phyloP scores from a whole-genome alignment of 331 rosid genomes.

The Spiraea crenata region DNA sequence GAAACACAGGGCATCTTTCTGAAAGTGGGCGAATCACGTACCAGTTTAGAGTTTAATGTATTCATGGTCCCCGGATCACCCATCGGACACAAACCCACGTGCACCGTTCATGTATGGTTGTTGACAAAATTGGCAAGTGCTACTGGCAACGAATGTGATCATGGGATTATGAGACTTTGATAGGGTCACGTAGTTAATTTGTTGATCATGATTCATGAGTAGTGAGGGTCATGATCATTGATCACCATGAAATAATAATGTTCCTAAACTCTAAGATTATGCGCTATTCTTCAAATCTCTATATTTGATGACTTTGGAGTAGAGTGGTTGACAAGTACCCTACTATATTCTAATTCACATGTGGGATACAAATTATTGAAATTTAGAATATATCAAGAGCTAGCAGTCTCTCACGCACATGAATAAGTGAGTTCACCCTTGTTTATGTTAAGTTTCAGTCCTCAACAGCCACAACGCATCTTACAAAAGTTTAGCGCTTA shows the following conservation, averaged over 20 bases:
- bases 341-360: too few species aligned
- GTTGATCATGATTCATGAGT: not conserved
- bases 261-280: too few species aligned
- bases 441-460: too few species aligned
- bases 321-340: too few species aligned
- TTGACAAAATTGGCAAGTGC: not conserved
- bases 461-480: too few species aligned
- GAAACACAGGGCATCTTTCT: not conserved
- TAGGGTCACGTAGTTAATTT: not conserved
- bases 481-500: too few species aligned
- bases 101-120: not conserved
- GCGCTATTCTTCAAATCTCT: not conserved
- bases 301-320: too few species aligned
- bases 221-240: not conserved
- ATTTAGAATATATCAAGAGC: too few species aligned
- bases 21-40: not conserved
- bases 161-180: not conserved
- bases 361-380: too few species aligned
- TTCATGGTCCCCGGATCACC: slow-evolving; percentile 16
- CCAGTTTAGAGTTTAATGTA: not conserved
- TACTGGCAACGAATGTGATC: not conserved
- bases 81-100: not conserved
- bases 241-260: not conserved
- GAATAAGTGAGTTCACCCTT: too few species aligned
- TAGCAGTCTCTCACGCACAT: too few species aligned